These are phyloP conservation scores for Vickermania spadyakhi DNA, from an alignment of 208 protist genomes.

Conservation along the genomic window DNA sequence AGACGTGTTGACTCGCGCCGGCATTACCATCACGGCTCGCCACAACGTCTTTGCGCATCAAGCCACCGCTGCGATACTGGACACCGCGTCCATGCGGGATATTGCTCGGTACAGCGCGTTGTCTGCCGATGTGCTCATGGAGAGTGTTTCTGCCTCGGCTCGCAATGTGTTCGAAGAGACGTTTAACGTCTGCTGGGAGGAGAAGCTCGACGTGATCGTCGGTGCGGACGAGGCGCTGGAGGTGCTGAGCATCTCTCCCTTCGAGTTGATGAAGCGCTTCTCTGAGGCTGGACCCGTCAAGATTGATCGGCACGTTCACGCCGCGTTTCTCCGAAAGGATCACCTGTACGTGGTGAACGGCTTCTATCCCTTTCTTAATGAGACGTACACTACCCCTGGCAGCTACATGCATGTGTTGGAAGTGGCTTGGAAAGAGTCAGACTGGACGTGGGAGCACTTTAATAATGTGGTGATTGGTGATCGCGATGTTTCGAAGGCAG, in stretches of 20 bases:
- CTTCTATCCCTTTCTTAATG: slow-evolving; percentile 40
- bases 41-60: slow-evolving; percentile 19
- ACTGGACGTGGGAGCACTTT: slow-evolving; percentile 43
- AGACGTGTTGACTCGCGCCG: slow-evolving; percentile 17
- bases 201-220: slow-evolving; percentile 13
- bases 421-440: slow-evolving; percentile 31
- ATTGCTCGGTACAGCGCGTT: slow-evolving; percentile 7
- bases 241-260: slow-evolving; percentile 17
- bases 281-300: slow-evolving; percentile 13
- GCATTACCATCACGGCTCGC: slow-evolving; percentile 18
- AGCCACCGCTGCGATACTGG: slow-evolving; percentile 16
- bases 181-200: slow-evolving; percentile 20
- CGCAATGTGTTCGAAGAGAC: slow-evolving; percentile 18
- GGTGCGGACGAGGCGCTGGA: slow-evolving; percentile 30
- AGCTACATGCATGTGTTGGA: slow-evolving; percentile 27
- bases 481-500: slow-evolving; percentile 11
- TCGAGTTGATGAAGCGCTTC: slow-evolving; percentile 29
- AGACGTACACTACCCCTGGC: slow-evolving; percentile 25
- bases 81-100: slow-evolving; percentile 11
- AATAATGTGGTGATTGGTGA: slow-evolving; percentile 33
- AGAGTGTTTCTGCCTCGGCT: slow-evolving; percentile 10
- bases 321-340: slow-evolving; percentile 26
- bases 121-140: slow-evolving; percentile 11
- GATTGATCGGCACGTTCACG: slow-evolving; percentile 27
- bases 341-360: slow-evolving; percentile 68